Evolutionary conservation across 495 filamentous ascomycete species (phyloP), one percentile per base, ranked within the genome.

Genomic region (Lentithecium fluviatile): DNA sequence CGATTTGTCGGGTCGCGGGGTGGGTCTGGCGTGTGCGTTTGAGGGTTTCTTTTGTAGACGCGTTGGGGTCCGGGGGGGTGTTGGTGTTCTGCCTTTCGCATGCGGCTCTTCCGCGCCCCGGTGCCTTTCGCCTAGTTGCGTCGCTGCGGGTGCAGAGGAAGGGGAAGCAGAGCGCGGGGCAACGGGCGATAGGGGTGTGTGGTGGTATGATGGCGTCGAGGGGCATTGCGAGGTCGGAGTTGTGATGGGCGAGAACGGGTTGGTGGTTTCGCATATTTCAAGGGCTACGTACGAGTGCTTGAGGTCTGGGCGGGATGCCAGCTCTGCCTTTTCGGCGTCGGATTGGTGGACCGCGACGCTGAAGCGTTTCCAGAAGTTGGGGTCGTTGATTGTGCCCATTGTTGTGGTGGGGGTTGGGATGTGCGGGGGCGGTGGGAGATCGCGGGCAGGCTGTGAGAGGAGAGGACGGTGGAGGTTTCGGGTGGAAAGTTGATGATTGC

Each of bases 311-410:
- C 66, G 53, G 1, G 36, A 20, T 40, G 42, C 37, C 66, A 68
- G 45, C 25, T 23, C 17, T 40, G 11, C 15, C 7, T 34, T 52
- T 11, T 58, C 21, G 51, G 70, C 70, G 45, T 74, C 73, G 65
- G 73, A 73, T 0, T 59, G 69, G 56, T 85, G 82, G 6, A 85
- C 78, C 42, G 84, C 83, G n/a, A 73, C 67, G 45, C 78, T 81
- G 76, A 87, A 86, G 53, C 83, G 78, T 19, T 76, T 77, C 84
- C 83, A 86, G 71, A 87, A 87, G 40, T 69, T 74, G 15, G 84
- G 83, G 63, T 87, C 84, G 25, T 78, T 76, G 50, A 83, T 77
- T 12, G 78, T 71, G 5, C 77, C 74, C 69, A 73, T 70, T 21
- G 50, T 47, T 0, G 32, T 29, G 36, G 17, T 45, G 13, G 38